Percentiles rank a stretch among this genome's conserved stretches.
These are phyloP conservation scores for Phyllosticta citriasiana DNA, from an alignment of 2,329 filamentous ascomycete genomes.

Conservation along the genomic window DNA sequence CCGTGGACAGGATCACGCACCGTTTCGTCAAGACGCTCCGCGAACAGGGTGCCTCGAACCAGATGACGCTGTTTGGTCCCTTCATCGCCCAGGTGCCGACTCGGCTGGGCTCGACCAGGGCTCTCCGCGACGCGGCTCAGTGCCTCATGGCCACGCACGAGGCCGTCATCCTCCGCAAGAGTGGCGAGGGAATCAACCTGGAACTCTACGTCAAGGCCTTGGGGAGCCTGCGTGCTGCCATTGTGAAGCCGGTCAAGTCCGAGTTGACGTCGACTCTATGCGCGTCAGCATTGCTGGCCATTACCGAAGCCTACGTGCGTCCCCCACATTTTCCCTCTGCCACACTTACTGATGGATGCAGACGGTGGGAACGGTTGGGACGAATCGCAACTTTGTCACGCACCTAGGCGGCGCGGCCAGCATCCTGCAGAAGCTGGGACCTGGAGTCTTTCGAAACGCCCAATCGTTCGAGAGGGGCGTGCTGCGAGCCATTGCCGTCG, in stretches of 20 bases:
- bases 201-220: constrained; percentile 7
- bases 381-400: constrained; percentile 7
- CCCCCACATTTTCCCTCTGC: neutral
- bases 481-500: constrained; percentile 6
- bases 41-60: constrained; percentile 1
- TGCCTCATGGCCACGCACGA: constrained; percentile 1
- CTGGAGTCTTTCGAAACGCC: constrained; percentile 1
- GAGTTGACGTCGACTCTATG: constrained; percentile 4
- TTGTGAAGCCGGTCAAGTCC: neutral
- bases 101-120: neutral
- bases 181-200: neutral
- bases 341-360: neutral
- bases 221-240: constrained; percentile 1
- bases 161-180: neutral
- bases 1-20: neutral
- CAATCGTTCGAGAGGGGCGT: constrained; percentile 5
- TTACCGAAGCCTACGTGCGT: constrained; percentile 9
- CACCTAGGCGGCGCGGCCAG: constrained; percentile 8
- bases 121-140: neutral
- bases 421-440: constrained; percentile 1
- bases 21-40: constrained; percentile 2
- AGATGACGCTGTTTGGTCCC: constrained; percentile 4
- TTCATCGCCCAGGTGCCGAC: constrained; percentile 6
- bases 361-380: constrained; percentile 1
- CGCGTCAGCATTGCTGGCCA: constrained; percentile 5